Percentiles rank a stretch among this genome's conserved stretches.
phyloP scores from a whole-genome alignment of 1,284 basidiomycete genomes.

The Ceratobasidium sp. region DNA sequence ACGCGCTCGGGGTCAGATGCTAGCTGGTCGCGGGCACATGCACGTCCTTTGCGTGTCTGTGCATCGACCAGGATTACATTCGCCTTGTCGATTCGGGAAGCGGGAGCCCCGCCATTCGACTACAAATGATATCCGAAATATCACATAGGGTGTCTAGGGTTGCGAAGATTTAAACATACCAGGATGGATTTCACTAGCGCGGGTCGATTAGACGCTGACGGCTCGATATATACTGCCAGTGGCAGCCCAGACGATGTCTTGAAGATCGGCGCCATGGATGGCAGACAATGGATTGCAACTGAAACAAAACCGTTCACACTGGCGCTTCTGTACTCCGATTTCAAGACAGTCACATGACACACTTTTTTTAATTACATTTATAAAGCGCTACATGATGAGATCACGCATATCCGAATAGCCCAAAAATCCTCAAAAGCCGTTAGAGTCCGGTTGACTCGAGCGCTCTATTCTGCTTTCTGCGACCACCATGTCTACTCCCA shows the following conservation, averaged over 20 bases:
- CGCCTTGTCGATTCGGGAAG: background rate
- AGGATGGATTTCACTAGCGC: constrained; percentile 12
- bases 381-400: background rate
- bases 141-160: background rate
- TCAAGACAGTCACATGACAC: too few relatives aligned
- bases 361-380: background rate
- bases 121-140: background rate
- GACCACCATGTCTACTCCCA: constrained; percentile 38
- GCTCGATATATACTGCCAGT: constrained; percentile 20
- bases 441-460: constrained; percentile 40
- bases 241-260: constrained; percentile 19
- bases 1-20: background rate
- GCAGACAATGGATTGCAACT: background rate
- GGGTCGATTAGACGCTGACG: background rate
- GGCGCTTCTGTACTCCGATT: background rate
- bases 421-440: constrained; percentile 40
- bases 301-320: constrained; percentile 8
- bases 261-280: constrained; percentile 33
- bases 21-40: constrained; percentile 27
- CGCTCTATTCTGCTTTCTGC: constrained; percentile 3
- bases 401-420: constrained; percentile 11
- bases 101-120: constrained; percentile 23
- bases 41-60: constrained; percentile 5
- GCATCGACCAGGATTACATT: constrained; percentile 28
- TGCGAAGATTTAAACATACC: constrained; percentile 6